These are phyloP conservation scores for Fusarium marasasianum DNA, from an alignment of 2,329 filamentous ascomycete species.

Conservation along the genomic window DNA sequence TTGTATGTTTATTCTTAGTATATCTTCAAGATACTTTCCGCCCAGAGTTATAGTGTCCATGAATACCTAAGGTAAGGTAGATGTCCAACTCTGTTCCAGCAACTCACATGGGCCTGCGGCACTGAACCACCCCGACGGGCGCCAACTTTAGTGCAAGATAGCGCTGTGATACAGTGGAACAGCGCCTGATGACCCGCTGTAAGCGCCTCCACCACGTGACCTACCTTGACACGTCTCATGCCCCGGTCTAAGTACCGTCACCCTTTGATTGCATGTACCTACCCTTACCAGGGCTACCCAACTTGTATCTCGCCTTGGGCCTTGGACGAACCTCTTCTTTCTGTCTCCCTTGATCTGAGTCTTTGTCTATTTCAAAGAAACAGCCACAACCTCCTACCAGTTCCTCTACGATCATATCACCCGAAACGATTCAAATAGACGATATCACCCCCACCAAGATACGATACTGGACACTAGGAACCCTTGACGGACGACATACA, in stretches of 20 bases:
- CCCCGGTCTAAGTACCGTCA: constrained; percentile 38
- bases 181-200: constrained; percentile 35
- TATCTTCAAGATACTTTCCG: background rate
- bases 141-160: constrained; percentile 40
- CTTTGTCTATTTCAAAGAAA: constrained; percentile 31
- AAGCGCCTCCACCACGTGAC: constrained; percentile 39
- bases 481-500: constrained; percentile 39
- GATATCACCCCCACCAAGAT: constrained; percentile 9
- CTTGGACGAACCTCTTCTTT: constrained; percentile 35
- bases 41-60: background rate
- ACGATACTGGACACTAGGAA: constrained; percentile 30
- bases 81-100: background rate
- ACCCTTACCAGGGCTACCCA: constrained; percentile 34
- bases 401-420: constrained; percentile 12
- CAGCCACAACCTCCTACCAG: constrained; percentile 10
- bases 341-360: constrained; percentile 33
- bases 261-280: constrained; percentile 42
- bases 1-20: background rate
- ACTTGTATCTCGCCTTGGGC: constrained; percentile 41
- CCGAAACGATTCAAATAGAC: constrained; percentile 12
- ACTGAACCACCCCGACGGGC: constrained; percentile 28
- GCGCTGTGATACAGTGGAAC: constrained; percentile 38
- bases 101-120: background rate
- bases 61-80: background rate
- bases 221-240: constrained; percentile 36